These are phyloP conservation scores for Plenodomus biglobosus DNA, from an alignment of 2,329 filamentous ascomycete species.

Conservation along the genomic window DNA sequence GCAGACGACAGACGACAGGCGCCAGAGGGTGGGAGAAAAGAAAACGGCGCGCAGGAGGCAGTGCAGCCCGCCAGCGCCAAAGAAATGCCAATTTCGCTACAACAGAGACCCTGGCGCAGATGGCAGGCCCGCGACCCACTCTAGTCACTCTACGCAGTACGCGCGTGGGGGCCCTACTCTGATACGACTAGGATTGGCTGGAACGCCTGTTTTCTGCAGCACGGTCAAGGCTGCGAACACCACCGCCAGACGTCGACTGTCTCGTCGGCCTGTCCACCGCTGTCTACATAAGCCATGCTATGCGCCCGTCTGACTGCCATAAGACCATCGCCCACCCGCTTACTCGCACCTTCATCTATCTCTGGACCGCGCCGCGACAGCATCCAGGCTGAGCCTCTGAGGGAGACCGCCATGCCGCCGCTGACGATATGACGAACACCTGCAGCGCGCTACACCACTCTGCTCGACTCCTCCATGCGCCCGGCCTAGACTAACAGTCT, in stretches of 20 bases:
- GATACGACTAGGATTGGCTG: too few relatives aligned
- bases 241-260: not conserved
- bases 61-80: conserved; percentile 13
- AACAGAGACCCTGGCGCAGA: not conserved
- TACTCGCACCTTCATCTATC: conserved; percentile 9
- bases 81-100: conserved; percentile 17
- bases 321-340: conserved; percentile 7
- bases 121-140: not conserved
- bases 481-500: too few relatives aligned
- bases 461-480: not conserved
- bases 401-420: conserved; percentile 6
- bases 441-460: conserved; percentile 18
- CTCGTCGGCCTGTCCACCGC: not conserved
- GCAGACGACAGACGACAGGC: conserved; percentile 7
- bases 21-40: conserved; percentile 14
- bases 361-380: conserved; percentile 8
- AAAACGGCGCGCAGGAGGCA: conserved; percentile 10
- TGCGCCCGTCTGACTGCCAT: not conserved
- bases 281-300: conserved; percentile 1
- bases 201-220: too few relatives aligned
- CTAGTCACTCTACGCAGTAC: too few relatives aligned
- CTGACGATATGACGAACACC: conserved; percentile 15
- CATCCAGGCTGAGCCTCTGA: conserved; percentile 8
- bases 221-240: conserved; percentile 4
- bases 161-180: too few relatives aligned